Percentiles rank a stretch among this genome's conserved stretches.
These are phyloP conservation scores for Protea cynaroides DNA, from an alignment of 164 flowering plant species.

Conservation along the genomic window DNA sequence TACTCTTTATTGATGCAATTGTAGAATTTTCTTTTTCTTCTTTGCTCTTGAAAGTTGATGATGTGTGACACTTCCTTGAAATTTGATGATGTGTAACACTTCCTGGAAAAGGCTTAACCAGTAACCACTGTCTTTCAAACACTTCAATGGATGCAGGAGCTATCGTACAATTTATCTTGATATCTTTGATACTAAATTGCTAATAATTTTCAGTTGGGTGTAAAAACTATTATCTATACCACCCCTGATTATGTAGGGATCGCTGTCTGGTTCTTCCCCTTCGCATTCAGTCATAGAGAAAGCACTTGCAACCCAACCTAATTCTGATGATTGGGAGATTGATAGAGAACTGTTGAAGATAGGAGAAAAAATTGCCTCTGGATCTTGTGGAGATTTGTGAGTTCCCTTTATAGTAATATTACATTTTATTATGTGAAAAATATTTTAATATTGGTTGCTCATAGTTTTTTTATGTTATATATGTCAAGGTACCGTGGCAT, in stretches of 20 bases:
- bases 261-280: conserved; percentile 74
- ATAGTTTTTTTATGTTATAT: conserved; percentile 6
- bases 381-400: conserved; percentile 94
- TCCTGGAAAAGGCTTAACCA: no score
- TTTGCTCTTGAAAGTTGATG: no score
- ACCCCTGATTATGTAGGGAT: conserved; percentile 39
- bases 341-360: conserved; percentile 60
- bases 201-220: no score
- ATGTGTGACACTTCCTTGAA: no score
- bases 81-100: no score
- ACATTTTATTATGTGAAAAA: not conserved
- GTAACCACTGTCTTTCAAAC: no score
- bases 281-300: conserved; percentile 46
- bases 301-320: conserved; percentile 28
- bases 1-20: no score
- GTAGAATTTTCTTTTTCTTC: no score
- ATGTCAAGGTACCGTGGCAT: conserved; percentile 61
- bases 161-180: no score
- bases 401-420: conserved; percentile 14
- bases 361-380: conserved; percentile 80
- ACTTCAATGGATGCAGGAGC: no score
- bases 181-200: no score
- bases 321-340: conserved; percentile 64
- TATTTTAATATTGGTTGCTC: conserved; percentile 1
- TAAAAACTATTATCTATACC: no score